Conservation (phyloP, 2,329 filamentous ascomycete genomes). For the Aureobasidium leucospermi region DNA sequence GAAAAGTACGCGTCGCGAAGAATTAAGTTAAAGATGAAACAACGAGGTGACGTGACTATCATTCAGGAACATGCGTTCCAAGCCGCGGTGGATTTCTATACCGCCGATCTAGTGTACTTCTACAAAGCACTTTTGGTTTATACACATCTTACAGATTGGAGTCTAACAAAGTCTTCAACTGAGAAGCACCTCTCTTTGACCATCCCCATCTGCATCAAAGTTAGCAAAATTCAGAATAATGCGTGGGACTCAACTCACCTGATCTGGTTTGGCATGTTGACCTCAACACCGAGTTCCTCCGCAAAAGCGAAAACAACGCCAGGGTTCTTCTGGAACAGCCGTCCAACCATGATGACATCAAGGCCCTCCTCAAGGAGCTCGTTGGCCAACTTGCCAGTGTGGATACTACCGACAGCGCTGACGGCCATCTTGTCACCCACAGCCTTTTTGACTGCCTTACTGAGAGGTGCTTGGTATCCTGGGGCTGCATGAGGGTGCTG, state of each 20-base stretch:
- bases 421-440: constrained; percentile 67
- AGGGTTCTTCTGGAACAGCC: constrained; percentile 76
- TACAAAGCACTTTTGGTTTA: not conserved
- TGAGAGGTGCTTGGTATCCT: constrained; percentile 68
- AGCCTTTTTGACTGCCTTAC: constrained; percentile 62
- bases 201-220: constrained; percentile 1
- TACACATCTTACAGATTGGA: not conserved
- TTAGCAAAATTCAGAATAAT: not conserved
- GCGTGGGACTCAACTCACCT: constrained; percentile 47
- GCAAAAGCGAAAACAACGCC: constrained; percentile 62
- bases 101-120: too few relatives aligned
- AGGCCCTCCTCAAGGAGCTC: constrained; percentile 45
- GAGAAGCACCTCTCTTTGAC: constrained; percentile 7
- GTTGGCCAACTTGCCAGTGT: constrained; percentile 61
- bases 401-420: constrained; percentile 68
- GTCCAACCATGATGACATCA: constrained; percentile 66
- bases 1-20: too few relatives aligned
- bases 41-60: too few relatives aligned
- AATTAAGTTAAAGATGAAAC: too few relatives aligned
- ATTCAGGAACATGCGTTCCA: too few relatives aligned
- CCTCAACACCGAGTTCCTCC: constrained; percentile 61
- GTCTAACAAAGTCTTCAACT: constrained; percentile 4
- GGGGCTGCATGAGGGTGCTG: constrained; percentile 52
- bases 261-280: constrained; percentile 67
- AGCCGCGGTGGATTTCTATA: too few relatives aligned